Conservation (phyloP, 768 basidiomycete species). For the Hygrocybe coccinea region DNA sequence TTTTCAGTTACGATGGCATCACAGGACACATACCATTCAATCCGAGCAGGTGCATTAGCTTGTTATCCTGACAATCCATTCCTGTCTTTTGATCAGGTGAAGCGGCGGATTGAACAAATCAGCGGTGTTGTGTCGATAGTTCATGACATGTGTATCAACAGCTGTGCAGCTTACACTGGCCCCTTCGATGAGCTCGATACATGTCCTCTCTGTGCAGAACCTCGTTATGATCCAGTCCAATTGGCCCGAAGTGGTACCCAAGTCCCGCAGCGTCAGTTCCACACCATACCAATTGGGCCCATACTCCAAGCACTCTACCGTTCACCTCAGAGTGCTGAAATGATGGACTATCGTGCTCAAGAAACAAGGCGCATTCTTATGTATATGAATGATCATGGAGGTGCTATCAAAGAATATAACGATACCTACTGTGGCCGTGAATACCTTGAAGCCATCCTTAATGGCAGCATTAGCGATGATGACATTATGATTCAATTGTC, state of each 20-base stretch:
- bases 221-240: slow-evolving; percentile 18
- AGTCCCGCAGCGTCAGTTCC: slow-evolving; percentile 25
- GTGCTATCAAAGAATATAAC: no score
- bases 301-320: slow-evolving; percentile 36
- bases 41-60: slow-evolving; percentile 9
- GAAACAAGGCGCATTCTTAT: no score
- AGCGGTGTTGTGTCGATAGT: slow-evolving; percentile 32
- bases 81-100: slow-evolving; percentile 26
- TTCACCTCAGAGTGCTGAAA: slow-evolving; percentile 16
- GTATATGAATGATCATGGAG: no score
- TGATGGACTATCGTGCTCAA: slow-evolving; percentile 22
- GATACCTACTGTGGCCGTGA: no score
- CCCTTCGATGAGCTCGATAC: slow-evolving; percentile 5
- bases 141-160: slow-evolving; percentile 40
- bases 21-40: background rate
- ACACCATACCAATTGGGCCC: slow-evolving; percentile 38
- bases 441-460: no score
- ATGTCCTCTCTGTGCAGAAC: slow-evolving; percentile 24
- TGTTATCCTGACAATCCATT: slow-evolving; percentile 24
- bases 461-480: no score
- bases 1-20: background rate
- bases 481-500: no score
- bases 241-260: slow-evolving; percentile 9
- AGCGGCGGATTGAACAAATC: slow-evolving; percentile 20
- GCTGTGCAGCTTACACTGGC: slow-evolving; percentile 23